Evolutionary conservation across 1,139 yeast genomes (phyloP), one percentile per base, ranked within the genome.

Genomic region (Arxiozyma telluris): DNA sequence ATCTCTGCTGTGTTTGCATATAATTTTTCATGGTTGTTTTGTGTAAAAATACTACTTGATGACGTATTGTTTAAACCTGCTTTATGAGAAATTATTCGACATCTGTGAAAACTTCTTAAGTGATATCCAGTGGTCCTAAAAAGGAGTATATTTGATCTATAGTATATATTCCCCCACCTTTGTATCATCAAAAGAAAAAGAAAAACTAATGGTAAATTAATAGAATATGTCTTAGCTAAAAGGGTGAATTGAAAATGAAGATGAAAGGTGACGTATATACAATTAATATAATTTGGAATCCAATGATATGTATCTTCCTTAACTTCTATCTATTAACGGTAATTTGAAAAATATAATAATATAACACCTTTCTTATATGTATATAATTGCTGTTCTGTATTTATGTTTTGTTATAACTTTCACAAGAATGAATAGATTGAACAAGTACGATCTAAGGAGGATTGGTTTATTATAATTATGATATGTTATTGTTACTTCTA

Each of bases 1-100:
- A 71, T 61, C 1, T 75, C 74, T 1, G 74, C 67, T 12, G 69
- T 62, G 17, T 50, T 48, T 27, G 44, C 18, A 38, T 50, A 51
- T 21, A 25, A 21, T 21, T 38, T 18, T 9, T 45, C 25, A 18
- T 45, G 48, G 17, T 34, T 17, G n/a, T 34, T 34, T 34, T 34
- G 39, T 34, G 3, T 8, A 6, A 34, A 34, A 12, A 15, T 34
- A 15, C n/a, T 34, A 34, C 12, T 34, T 15, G 6, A 3, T 34
- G n/a, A 4, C 6, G 12, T 3, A 34, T 34, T n/a, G 9, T 34
- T 34, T 34, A 8, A 34, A 34, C 4, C n/a, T 34, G 17, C 6
- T 6, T 34, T 34, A 34, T 34, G 9, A 15, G n/a, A 34, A 34
- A 34, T 6, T 34, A 15, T 34, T 34, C 8, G 39, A 34, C n/a